Percentiles rank a stretch among this genome's conserved stretches.
phyloP scores from a whole-genome alignment of 495 filamentous ascomycete species.

The Cercophora newfieldiana region DNA sequence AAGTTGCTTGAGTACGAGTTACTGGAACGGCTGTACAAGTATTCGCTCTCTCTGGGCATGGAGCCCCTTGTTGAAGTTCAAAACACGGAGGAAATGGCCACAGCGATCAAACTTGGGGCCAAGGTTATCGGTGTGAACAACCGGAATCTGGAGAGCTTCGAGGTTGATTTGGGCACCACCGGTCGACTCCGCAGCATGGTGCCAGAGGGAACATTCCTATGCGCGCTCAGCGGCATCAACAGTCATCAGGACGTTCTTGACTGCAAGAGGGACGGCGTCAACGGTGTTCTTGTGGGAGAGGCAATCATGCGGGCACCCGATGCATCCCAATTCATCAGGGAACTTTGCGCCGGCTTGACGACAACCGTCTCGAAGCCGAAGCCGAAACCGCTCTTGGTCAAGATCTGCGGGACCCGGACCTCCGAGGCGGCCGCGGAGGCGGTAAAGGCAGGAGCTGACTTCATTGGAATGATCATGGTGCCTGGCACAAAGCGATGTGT shows the following conservation, averaged over 20 bases:
- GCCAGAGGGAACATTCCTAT: slow-evolving; percentile 81
- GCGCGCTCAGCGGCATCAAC: slow-evolving; percentile 91
- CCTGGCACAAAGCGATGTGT: slow-evolving; percentile 77
- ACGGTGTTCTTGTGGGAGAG: slow-evolving; percentile 92
- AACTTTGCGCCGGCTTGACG: slow-evolving; percentile 66
- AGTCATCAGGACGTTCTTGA: slow-evolving; percentile 86
- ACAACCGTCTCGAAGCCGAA: slow-evolving; percentile 28
- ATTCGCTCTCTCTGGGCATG: slow-evolving; percentile 91
- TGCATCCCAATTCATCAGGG: slow-evolving; percentile 69
- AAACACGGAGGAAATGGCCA: slow-evolving; percentile 86
- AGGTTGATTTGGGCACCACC: slow-evolving; percentile 93
- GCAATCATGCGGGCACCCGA: slow-evolving; percentile 92
- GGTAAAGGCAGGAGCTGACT: slow-evolving; percentile 84
- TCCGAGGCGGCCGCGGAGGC: slow-evolving; percentile 78
- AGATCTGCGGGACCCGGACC: slow-evolving; percentile 93
- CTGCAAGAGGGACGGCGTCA: slow-evolving; percentile 85
- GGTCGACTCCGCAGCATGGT: slow-evolving; percentile 86
- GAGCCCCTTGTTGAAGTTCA: slow-evolving; percentile 98
- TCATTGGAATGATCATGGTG: slow-evolving; percentile 91
- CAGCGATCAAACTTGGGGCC: slow-evolving; percentile 82
- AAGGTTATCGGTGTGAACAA: slow-evolving; percentile 98
- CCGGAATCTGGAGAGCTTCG: slow-evolving; percentile 90
- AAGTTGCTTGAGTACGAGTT: slow-evolving; percentile 87
- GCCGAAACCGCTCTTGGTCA: slow-evolving; percentile 63
- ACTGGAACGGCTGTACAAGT: slow-evolving; percentile 79